Percentiles rank a stretch among this genome's conserved stretches.
phyloP scores from a whole-genome alignment of 169 alveolate species.

The Haemoproteus tartakovskyi region DNA sequence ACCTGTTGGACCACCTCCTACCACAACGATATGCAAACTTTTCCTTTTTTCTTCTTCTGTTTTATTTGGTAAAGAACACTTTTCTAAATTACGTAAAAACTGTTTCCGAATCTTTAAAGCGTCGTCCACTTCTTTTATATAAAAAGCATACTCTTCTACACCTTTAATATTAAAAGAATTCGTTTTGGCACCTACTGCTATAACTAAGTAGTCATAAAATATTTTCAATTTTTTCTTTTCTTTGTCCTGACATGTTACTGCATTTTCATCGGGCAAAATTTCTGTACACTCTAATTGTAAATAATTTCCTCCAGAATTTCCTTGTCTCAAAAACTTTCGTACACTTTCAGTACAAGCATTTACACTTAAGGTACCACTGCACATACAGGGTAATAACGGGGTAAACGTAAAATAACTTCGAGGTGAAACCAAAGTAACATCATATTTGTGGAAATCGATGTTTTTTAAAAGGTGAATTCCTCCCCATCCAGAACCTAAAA shows the following conservation, averaged over 20 bases:
- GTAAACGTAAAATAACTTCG: slow-evolving; percentile 78
- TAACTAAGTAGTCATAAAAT: slow-evolving; percentile 69
- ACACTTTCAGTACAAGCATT: slow-evolving; percentile 71
- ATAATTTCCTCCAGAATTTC: slow-evolving; percentile 12
- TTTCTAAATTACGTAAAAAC: slow-evolving; percentile 65
- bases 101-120: slow-evolving; percentile 67
- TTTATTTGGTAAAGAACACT: slow-evolving; percentile 49
- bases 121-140: slow-evolving; percentile 74
- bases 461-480: slow-evolving; percentile 69
- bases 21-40: slow-evolving; percentile 70
- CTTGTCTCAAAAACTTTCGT: slow-evolving; percentile 46
- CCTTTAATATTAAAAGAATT: slow-evolving; percentile 76
- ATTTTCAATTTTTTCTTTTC: slow-evolving; percentile 30
- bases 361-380: slow-evolving; percentile 68
- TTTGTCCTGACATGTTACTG: slow-evolving; percentile 14
- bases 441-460: slow-evolving; percentile 70
- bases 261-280: slow-evolving; percentile 9
- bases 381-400: slow-evolving; percentile 75
- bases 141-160: slow-evolving; percentile 75
- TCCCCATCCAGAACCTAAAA: slow-evolving; percentile 81
- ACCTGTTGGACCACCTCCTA: slow-evolving; percentile 83
- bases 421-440: slow-evolving; percentile 75
- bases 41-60: slow-evolving; percentile 58
- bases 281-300: slow-evolving; percentile 66
- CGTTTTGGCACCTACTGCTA: slow-evolving; percentile 77